Conservation (phyloP, 2,329 filamentous ascomycete species). For the Colletotrichum liaoningense region DNA sequence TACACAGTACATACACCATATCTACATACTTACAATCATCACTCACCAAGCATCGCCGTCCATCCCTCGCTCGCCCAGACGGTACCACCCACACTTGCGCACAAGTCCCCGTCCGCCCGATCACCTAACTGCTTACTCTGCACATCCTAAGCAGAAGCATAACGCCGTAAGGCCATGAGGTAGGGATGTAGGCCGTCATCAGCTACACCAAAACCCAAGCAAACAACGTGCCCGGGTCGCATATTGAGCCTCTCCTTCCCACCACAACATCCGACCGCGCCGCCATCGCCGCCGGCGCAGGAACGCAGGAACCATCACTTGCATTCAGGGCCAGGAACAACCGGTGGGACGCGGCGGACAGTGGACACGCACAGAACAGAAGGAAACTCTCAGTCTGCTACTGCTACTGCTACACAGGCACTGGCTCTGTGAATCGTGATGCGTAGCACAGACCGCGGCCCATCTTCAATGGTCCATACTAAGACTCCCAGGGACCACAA, state of each 20-base stretch:
- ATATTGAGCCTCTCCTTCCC: constrained; percentile 20
- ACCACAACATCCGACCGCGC: constrained; percentile 4
- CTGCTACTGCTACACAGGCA: too few relatives aligned
- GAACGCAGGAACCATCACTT: constrained; percentile 30
- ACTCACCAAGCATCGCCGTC: constrained; percentile 15
- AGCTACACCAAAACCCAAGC: constrained; percentile 11
- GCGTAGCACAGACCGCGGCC: constrained; percentile 9
- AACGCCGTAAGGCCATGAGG: constrained; percentile 12
- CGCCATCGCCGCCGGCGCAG: constrained; percentile 14
- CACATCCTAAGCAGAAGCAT: constrained; percentile 9
- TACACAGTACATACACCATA: too few relatives aligned
- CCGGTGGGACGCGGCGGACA: background rate
- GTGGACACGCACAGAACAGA: background rate
- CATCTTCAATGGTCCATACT: background rate
- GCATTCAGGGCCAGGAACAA: constrained; percentile 13
- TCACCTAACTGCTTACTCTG: background rate
- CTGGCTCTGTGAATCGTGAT: background rate
- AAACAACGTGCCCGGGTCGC: constrained; percentile 34
- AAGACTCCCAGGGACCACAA: background rate
- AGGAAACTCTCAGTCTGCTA: background rate
- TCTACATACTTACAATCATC: background rate
- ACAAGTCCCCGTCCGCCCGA: background rate
- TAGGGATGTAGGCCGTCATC: constrained; percentile 23
- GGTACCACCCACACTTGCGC: background rate
- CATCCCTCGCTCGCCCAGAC: constrained; percentile 2